Conservation (phyloP, 2,329 filamentous ascomycete species). For the Alternaria panax region DNA sequence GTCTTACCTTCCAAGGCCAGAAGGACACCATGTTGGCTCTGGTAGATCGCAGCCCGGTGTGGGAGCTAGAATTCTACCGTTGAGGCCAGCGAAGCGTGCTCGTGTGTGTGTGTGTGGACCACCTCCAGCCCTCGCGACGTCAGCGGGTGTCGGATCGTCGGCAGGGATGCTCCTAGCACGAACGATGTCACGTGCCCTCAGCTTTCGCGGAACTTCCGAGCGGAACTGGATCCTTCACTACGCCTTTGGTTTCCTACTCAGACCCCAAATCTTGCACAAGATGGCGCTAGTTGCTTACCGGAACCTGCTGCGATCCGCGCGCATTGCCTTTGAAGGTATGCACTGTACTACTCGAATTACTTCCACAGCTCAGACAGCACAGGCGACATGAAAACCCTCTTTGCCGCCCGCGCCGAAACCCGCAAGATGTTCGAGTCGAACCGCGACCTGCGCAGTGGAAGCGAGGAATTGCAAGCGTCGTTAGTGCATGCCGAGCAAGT, state of each 20-base stretch:
- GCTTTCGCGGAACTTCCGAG: slow-evolving; percentile 31
- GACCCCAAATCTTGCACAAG: slow-evolving; percentile 31
- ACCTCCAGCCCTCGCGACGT: slow-evolving; percentile 24
- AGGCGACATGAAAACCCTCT: slow-evolving; percentile 76
- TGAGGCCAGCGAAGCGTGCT: slow-evolving; percentile 39
- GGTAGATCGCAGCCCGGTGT: slow-evolving; percentile 36
- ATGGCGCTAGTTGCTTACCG: slow-evolving; percentile 81
- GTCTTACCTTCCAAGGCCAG: slow-evolving; percentile 68
- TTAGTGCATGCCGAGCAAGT: slow-evolving; percentile 84
- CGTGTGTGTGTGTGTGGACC: slow-evolving; percentile 33
- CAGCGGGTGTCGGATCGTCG: slow-evolving; percentile 32
- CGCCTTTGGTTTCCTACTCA: neutral
- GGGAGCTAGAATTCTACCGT: slow-evolving; percentile 30
- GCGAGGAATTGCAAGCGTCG: slow-evolving; percentile 67
- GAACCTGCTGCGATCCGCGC: slow-evolving; percentile 78
- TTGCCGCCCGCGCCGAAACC: slow-evolving; percentile 75
- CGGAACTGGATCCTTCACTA: slow-evolving; percentile 1
- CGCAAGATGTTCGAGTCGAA: slow-evolving; percentile 77
- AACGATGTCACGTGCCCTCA: slow-evolving; percentile 28
- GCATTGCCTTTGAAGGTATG: slow-evolving; percentile 82
- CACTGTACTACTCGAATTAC: no score
- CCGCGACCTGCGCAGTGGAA: slow-evolving; percentile 63
- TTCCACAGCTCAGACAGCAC: slow-evolving; percentile 1
- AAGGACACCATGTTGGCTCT: slow-evolving; percentile 73
- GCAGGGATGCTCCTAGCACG: slow-evolving; percentile 27